Percentiles rank a stretch among this genome's conserved stretches.
Evolutionary conservation across 2,329 filamentous ascomycete genomes (phyloP).

Genomic region (Talaromyces sp.): DNA sequence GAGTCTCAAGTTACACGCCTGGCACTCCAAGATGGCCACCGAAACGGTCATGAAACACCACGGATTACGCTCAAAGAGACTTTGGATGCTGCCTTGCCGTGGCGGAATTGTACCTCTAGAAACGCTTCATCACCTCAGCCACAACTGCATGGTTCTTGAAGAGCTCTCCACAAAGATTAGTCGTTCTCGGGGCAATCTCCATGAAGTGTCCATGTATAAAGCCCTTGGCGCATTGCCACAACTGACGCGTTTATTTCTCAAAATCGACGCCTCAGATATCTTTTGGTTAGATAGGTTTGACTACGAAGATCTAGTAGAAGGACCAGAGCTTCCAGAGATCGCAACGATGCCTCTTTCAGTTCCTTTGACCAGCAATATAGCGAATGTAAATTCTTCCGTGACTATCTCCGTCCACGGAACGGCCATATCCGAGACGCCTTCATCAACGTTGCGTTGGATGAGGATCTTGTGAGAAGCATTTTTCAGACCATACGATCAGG

Average conservation of each 20-base stretch:
- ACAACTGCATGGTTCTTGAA: not conserved
- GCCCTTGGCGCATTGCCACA: not conserved
- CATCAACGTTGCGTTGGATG: not conserved
- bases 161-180: not conserved
- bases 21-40: not conserved
- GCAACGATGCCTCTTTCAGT: not conserved
- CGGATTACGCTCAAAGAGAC: not conserved
- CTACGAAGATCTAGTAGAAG: not conserved
- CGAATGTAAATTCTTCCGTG: not conserved
- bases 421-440: conserved; percentile 1
- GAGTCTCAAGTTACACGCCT: not conserved
- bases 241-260: not conserved
- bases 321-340: not conserved
- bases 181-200: not conserved
- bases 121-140: not conserved
- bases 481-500: not conserved
- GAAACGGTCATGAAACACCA: not conserved
- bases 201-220: not conserved
- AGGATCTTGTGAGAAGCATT: not conserved
- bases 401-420: not conserved
- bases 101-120: not conserved
- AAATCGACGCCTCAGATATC: not conserved
- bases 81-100: not conserved
- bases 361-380: not conserved
- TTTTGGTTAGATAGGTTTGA: not conserved